These are phyloP conservation scores for Fagopyrum tataricum DNA, from an alignment of 148 eudicot genomes.

Conservation along the genomic window DNA sequence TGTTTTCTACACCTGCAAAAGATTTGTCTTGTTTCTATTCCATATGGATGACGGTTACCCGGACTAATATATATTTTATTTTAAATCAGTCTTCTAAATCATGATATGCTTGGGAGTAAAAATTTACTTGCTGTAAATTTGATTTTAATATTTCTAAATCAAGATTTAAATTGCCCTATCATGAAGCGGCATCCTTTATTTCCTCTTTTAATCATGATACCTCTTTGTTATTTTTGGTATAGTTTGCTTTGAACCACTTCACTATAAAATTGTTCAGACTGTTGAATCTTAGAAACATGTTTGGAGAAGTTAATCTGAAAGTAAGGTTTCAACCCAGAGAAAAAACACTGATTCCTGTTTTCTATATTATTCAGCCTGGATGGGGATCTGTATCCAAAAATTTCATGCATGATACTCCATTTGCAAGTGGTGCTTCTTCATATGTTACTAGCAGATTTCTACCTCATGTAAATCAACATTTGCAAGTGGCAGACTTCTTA, in stretches of 20 bases:
- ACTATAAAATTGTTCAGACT: neutral
- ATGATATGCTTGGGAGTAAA: neutral
- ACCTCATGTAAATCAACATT: slow-evolving; percentile 29
- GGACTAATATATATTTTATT: neutral
- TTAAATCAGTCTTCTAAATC: neutral
- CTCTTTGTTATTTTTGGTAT: neutral
- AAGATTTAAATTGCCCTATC: neutral
- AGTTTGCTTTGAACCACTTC: neutral
- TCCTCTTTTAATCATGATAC: neutral
- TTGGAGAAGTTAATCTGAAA: neutral
- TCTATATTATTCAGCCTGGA: slow-evolving; percentile 40
- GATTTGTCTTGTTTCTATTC: neutral
- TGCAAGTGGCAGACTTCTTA: too few species aligned
- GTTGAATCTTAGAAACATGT: neutral
- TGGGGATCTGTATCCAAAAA: slow-evolving; percentile 28
- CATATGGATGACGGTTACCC: slow-evolving; percentile 4
- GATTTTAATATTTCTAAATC: neutral
- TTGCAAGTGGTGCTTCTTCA: slow-evolving; percentile 23
- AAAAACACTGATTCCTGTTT: neutral
- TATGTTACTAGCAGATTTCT: slow-evolving; percentile 32
- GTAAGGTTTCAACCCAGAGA: neutral
- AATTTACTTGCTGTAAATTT: neutral
- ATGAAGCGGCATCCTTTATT: neutral
- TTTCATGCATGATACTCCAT: slow-evolving; percentile 20
- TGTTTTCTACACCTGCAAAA: neutral